phyloP scores from a whole-genome alignment of 2,329 filamentous ascomycete genomes.

The Fusarium phyllophilum region DNA sequence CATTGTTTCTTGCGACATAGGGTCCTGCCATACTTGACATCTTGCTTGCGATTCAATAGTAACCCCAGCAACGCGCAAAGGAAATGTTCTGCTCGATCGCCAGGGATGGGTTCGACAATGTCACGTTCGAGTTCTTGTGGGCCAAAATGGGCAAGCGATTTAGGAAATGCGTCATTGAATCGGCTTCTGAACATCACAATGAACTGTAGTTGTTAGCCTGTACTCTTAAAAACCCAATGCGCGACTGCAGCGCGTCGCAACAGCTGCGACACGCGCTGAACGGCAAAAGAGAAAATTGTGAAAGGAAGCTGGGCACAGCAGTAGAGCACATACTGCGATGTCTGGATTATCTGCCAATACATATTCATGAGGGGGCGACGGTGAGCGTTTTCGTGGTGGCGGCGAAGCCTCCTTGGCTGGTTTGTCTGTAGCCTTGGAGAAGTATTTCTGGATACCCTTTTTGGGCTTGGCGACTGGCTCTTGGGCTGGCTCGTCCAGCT shows the following conservation, averaged over 20 bases:
- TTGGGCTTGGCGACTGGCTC: conserved; percentile 59
- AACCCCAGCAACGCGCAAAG: conserved; percentile 89
- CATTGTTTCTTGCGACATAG: neutral
- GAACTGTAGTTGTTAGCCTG: conserved; percentile 71
- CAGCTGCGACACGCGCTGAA: conserved; percentile 51
- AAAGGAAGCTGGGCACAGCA: neutral
- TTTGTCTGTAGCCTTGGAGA: conserved; percentile 65
- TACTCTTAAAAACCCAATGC: conserved; percentile 50
- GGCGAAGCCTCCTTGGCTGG: conserved; percentile 69
- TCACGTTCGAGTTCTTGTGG: conserved; percentile 95
- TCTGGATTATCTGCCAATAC: conserved; percentile 90
- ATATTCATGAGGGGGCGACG: conserved; percentile 91
- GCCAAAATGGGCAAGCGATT: conserved; percentile 87
- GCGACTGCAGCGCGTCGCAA: conserved; percentile 64
- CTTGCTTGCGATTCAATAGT: conserved; percentile 96
- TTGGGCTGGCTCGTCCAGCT: conserved; percentile 59
- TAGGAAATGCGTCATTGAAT: conserved; percentile 89
- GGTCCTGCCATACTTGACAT: conserved; percentile 83
- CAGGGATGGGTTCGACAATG: conserved; percentile 79
- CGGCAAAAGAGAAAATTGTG: conserved; percentile 39
- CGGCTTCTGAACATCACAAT: conserved; percentile 98
- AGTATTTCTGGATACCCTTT: conserved; percentile 73
- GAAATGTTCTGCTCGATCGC: conserved; percentile 86
- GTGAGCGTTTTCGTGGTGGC: conserved; percentile 79
- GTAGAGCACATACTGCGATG: conserved; percentile 80